phyloP scores from a whole-genome alignment of 2,329 filamentous ascomycete genomes.

The Stagonosporopsis rhizophila region DNA sequence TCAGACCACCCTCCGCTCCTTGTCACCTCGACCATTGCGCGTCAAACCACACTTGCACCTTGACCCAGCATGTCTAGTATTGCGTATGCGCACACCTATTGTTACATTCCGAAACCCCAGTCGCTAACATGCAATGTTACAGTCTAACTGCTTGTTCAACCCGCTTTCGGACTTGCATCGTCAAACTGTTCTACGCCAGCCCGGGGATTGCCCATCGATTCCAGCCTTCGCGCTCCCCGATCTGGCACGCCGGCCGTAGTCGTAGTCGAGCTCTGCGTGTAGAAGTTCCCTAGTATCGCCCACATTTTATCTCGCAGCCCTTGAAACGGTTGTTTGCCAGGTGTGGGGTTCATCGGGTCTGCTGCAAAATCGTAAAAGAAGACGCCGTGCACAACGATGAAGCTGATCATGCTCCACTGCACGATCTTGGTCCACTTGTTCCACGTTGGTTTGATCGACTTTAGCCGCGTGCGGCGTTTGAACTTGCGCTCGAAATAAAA shows the following conservation, averaged over 20 bases:
- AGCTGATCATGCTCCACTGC: constrained; percentile 61
- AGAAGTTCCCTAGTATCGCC: constrained; percentile 35
- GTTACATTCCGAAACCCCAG: constrained; percentile 2
- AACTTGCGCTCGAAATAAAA: constrained; percentile 81
- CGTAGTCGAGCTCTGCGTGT: constrained; percentile 35
- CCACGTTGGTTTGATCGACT: constrained; percentile 69
- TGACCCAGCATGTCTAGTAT: neutral
- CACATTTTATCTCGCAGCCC: constrained; percentile 38
- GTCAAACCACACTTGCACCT: neutral
- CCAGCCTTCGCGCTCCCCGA: constrained; percentile 23
- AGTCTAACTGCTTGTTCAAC: neutral
- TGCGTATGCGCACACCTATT: constrained; percentile 11
- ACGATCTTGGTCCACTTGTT: constrained; percentile 69
- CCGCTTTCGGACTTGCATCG: constrained; percentile 2
- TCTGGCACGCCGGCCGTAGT: constrained; percentile 13
- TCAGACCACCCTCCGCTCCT: neutral
- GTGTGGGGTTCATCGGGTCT: constrained; percentile 42
- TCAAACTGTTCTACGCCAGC: constrained; percentile 4
- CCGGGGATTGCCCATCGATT: constrained; percentile 9
- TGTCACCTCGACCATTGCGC: neutral
- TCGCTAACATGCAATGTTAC: constrained; percentile 13
- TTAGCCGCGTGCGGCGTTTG: constrained; percentile 71
- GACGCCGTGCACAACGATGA: constrained; percentile 62
- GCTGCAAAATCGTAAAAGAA: constrained; percentile 66
- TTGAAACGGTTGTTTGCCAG: constrained; percentile 42